Percentiles rank a stretch among this genome's conserved stretches.
These are phyloP conservation scores for Sporothrix pseudoabietina DNA, from an alignment of 2,329 filamentous ascomycete genomes.

Conservation along the genomic window DNA sequence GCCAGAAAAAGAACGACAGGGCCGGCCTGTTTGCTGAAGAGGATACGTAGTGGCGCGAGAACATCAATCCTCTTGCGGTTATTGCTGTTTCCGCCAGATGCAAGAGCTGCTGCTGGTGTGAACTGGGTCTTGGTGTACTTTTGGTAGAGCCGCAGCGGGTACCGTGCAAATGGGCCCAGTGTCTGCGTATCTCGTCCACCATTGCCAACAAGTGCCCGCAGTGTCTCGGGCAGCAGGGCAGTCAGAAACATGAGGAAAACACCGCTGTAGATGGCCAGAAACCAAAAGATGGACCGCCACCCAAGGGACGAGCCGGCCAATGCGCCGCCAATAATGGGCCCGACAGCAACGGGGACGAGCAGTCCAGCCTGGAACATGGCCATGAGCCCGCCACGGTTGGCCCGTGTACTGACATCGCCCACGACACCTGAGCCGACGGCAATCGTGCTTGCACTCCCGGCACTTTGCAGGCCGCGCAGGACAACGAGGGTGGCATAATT, in stretches of 20 bases:
- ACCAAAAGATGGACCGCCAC: conserved; percentile 71
- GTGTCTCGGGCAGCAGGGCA: conserved; percentile 61
- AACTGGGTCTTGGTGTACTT: conserved; percentile 30
- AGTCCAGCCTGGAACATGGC: conserved; percentile 62
- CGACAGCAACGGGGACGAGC: conserved; percentile 57
- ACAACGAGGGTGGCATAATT: conserved; percentile 61
- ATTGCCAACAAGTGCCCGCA: conserved; percentile 62
- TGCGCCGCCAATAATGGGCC: conserved; percentile 65
- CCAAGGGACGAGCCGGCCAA: conserved; percentile 61
- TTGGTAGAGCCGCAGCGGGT: conserved; percentile 49
- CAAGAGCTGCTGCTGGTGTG: conserved; percentile 32
- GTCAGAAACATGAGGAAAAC: conserved; percentile 57
- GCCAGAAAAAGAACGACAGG: conserved; percentile 57
- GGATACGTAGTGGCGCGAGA: conserved; percentile 54
- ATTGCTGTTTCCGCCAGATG: background rate
- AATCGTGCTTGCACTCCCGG: conserved; percentile 68
- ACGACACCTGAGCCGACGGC: conserved; percentile 71
- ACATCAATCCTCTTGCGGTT: conserved; percentile 59
- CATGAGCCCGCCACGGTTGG: conserved; percentile 72
- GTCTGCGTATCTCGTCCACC: conserved; percentile 58
- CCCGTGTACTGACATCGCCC: conserved; percentile 68
- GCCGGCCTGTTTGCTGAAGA: conserved; percentile 60
- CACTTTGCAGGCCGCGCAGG: conserved; percentile 63
- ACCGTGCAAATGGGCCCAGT: conserved; percentile 59
- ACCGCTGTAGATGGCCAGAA: conserved; percentile 58